A percentile compares a stretch with the other conserved stretches of the same genome.
These are phyloP conservation scores for Saprolegnia parasitica DNA, from an alignment of 352 stramenopile genomes.

Conservation along the genomic window DNA sequence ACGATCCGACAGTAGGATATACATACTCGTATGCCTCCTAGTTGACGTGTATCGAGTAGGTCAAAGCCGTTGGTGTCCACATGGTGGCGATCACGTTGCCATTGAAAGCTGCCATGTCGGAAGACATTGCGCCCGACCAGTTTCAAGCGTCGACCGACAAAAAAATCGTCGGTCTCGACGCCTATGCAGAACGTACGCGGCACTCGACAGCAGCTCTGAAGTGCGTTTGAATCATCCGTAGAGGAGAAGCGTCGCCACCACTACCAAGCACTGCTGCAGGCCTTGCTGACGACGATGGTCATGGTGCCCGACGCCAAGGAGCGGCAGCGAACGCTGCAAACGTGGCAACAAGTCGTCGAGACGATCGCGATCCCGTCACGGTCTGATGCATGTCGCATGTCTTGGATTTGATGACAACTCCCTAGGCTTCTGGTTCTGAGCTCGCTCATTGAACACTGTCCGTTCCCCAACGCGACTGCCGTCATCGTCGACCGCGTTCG, in stretches of 20 bases:
- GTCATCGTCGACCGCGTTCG: constrained; percentile 26
- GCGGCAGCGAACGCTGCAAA: neutral
- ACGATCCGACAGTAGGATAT: neutral
- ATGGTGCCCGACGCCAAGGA: constrained; percentile 3
- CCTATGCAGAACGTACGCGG: constrained; percentile 9
- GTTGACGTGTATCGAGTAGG: neutral
- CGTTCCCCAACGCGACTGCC: constrained; percentile 21
- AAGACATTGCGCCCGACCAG: neutral
- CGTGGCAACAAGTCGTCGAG: constrained; percentile 18
- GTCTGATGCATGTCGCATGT: neutral
- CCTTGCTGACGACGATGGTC: constrained; percentile 21
- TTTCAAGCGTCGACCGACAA: neutral
- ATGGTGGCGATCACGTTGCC: constrained; percentile 3
- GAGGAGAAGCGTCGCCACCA: neutral
- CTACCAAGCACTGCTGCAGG: neutral
- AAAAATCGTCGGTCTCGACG: constrained; percentile 8
- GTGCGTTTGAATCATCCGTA: constrained; percentile 2
- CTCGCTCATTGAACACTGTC: neutral
- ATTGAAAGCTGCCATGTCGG: neutral
- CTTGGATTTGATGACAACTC: neutral
- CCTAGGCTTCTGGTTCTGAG: constrained; percentile 19
- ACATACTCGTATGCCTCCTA: neutral
- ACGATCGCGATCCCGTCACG: neutral
- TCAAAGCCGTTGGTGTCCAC: neutral
- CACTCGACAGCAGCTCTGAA: neutral